Percentiles rank a stretch among this genome's conserved stretches.
Conservation (phyloP, 768 basidiomycete species). For the Boletus speciosus region DNA sequence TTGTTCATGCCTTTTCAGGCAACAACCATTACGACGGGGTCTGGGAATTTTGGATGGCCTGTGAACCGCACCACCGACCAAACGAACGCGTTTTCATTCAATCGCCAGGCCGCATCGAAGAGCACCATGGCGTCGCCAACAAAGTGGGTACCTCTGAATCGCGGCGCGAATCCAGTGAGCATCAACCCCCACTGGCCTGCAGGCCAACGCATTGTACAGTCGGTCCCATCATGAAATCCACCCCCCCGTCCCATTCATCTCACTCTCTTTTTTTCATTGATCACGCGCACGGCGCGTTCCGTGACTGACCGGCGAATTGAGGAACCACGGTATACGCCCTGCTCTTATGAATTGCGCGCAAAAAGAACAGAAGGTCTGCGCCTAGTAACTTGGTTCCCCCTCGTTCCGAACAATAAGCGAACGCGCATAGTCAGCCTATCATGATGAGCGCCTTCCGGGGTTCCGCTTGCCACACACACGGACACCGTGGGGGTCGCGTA, state of each 20-base stretch:
- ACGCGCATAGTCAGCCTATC: neutral
- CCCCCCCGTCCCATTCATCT: conserved; percentile 18
- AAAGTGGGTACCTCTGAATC: neutral
- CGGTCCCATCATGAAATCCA: conserved; percentile 8
- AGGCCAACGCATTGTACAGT: conserved; percentile 20
- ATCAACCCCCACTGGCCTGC: conserved; percentile 11
- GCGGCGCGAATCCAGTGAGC: conserved; percentile 17
- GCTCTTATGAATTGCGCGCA: conserved; percentile 6
- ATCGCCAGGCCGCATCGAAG: neutral
- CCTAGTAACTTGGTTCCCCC: neutral
- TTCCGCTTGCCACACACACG: conserved; percentile 12
- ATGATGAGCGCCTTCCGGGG: conserved; percentile 19
- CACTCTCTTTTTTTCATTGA: neutral
- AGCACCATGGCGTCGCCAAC: neutral
- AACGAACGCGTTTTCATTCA: neutral
- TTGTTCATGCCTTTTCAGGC: neutral
- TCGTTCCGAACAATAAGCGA: conserved; percentile 9
- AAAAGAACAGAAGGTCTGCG: neutral
- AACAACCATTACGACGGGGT: neutral
- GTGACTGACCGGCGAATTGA: conserved; percentile 13
- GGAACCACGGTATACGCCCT: neutral
- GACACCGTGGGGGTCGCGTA: conserved; percentile 4
- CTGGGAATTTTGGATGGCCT: neutral
- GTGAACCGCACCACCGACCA: neutral
- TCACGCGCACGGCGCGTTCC: conserved; percentile 14